Conservation (phyloP, 768 basidiomycete species). For the Boletus bicolor region DNA sequence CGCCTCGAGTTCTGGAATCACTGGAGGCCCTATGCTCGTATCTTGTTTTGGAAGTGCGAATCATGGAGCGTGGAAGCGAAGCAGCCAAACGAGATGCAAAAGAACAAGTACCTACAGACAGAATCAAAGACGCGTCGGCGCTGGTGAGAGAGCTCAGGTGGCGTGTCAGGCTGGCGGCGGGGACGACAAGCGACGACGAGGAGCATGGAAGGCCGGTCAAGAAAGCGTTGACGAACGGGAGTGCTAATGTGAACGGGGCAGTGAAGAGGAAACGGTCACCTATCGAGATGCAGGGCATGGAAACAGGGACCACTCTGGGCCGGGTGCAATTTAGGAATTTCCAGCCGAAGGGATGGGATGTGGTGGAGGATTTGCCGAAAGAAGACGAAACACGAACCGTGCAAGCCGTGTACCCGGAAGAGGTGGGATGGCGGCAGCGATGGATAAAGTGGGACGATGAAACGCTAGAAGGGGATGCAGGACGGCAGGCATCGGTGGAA, state of each 20-base stretch:
- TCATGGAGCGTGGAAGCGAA: constrained; percentile 69
- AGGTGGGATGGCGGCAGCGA: constrained; percentile 41
- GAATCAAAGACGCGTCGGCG: constrained; percentile 77
- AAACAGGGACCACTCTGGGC: constrained; percentile 16
- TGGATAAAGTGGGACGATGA: constrained; percentile 40
- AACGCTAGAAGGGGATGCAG: constrained; percentile 29
- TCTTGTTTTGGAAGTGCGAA: constrained; percentile 71
- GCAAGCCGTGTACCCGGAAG: constrained; percentile 40
- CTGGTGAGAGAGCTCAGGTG: constrained; percentile 83
- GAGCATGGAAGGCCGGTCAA: constrained; percentile 29
- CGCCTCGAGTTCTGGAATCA: constrained; percentile 64
- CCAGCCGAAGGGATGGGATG: constrained; percentile 66
- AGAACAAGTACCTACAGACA: constrained; percentile 78
- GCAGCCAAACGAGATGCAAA: constrained; percentile 71
- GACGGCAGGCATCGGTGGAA: constrained; percentile 38
- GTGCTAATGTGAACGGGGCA: constrained; percentile 22
- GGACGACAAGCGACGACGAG: constrained; percentile 69
- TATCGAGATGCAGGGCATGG: constrained; percentile 9
- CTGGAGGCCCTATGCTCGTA: constrained; percentile 71
- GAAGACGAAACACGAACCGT: constrained; percentile 40
- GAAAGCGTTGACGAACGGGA: constrained; percentile 26
- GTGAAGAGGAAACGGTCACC: constrained; percentile 42
- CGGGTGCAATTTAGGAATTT: constrained; percentile 57
- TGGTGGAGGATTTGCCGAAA: constrained; percentile 38
- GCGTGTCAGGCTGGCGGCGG: constrained; percentile 64